These are phyloP conservation scores for Leersia perrieri DNA, from an alignment of 176 grass and related monocot species.

Conservation along the genomic window DNA sequence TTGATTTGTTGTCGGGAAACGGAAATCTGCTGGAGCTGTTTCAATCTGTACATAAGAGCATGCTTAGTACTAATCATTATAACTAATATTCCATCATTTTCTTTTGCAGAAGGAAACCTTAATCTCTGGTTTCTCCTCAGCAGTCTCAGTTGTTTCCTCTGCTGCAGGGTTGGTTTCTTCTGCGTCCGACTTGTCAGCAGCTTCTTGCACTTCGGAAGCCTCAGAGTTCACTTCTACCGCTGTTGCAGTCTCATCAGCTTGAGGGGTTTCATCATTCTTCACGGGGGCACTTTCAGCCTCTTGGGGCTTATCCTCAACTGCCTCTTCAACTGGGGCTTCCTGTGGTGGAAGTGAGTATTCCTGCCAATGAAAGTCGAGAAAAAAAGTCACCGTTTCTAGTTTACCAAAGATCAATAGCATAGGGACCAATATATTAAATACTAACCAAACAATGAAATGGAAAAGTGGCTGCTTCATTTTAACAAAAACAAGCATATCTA, in stretches of 20 bases:
- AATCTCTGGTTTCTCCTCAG: constrained; percentile 61
- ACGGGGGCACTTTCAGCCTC: constrained; percentile 23
- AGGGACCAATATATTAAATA: constrained; percentile 18
- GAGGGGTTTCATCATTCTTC: constrained; percentile 42
- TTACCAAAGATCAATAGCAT: constrained; percentile 1
- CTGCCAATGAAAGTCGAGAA: constrained; percentile 29
- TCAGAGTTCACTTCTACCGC: constrained; percentile 36
- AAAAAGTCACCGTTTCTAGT: not conserved
- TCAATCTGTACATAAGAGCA: constrained; percentile 54
- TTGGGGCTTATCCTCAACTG: constrained; percentile 28
- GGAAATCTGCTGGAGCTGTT: constrained; percentile 90
- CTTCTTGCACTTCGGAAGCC: constrained; percentile 36
- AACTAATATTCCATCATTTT: not conserved
- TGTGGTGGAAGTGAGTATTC: constrained; percentile 63
- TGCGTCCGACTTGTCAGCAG: constrained; percentile 35
- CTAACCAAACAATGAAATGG: constrained; percentile 1
- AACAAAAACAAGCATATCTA: not conserved
- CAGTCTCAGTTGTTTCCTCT: constrained; percentile 50
- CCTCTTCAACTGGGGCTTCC: constrained; percentile 40
- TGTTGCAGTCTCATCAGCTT: constrained; percentile 17
- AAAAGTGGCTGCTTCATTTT: not conserved
- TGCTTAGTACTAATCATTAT: constrained; percentile 16
- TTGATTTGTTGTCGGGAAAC: constrained; percentile 92
- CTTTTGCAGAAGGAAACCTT: constrained; percentile 48
- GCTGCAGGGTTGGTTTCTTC: constrained; percentile 36